Evolutionary conservation across 352 stramenopile genomes (phyloP).

Genomic region (Pythium brachiatum): DNA sequence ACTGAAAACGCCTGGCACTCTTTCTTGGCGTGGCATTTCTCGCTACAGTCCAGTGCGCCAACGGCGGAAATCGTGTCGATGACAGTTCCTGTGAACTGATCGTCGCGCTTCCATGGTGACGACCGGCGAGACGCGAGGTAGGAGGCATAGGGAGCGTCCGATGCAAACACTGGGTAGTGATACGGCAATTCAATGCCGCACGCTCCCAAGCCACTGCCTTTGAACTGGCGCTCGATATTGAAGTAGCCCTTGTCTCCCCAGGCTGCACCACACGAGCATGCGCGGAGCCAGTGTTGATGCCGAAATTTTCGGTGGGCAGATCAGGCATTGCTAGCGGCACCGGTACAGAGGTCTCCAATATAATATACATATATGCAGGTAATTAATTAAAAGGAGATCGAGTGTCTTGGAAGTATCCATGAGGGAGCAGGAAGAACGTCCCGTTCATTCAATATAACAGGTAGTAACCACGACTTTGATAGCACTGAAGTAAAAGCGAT

Average conservation of each 20-base stretch:
- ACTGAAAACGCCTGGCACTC: too few relatives aligned
- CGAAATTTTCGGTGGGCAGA: too few relatives aligned
- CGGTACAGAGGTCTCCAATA: too few relatives aligned
- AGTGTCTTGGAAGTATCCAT: too few relatives aligned
- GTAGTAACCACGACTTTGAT: too few relatives aligned
- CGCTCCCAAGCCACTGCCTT: constrained; percentile 8
- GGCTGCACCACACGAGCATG: constrained; percentile 30
- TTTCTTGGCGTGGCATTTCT: too few relatives aligned
- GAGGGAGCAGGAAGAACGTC: too few relatives aligned
- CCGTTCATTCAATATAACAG: too few relatives aligned
- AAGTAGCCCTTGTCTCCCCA: constrained; percentile 38
- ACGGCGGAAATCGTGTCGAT: neutral
- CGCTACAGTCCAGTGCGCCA: neutral
- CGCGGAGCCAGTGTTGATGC: constrained; percentile 35
- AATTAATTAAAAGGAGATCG: too few relatives aligned
- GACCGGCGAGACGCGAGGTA: neutral
- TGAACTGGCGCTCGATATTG: constrained; percentile 24
- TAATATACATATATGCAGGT: too few relatives aligned
- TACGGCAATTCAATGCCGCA: constrained; percentile 1
- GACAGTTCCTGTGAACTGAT: neutral
- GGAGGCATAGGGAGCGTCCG: neutral
- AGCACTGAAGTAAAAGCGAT: too few relatives aligned
- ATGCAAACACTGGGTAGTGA: constrained; percentile 4
- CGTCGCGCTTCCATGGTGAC: neutral
- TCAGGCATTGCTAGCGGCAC: too few relatives aligned